These are phyloP conservation scores for Globomyces pollinis-pini DNA, from an alignment of 192 early-diverging fungal species.

Conservation along the genomic window DNA sequence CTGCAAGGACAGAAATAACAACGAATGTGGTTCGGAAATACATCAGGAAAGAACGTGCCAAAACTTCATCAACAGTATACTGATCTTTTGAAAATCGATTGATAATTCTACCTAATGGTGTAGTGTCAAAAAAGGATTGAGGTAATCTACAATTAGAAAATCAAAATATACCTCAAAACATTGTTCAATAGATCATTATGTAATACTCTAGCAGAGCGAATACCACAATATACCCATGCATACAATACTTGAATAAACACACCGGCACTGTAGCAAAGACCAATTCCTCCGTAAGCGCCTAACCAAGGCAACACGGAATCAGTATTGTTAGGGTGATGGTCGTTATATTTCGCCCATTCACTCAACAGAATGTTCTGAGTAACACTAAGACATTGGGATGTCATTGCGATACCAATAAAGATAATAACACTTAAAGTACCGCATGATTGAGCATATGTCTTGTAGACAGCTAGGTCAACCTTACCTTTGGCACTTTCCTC, in stretches of 20 bases:
- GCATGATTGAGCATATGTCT: conserved; percentile 72
- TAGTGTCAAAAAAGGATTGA: conserved; percentile 73
- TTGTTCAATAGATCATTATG: conserved; percentile 73
- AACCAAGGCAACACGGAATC: conserved; percentile 33
- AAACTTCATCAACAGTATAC: conserved; percentile 65
- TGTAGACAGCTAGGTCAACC: conserved; percentile 75
- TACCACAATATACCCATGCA: conserved; percentile 72
- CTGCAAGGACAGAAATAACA: conserved; percentile 37
- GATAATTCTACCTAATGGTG: conserved; percentile 76
- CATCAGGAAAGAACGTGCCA: conserved; percentile 42
- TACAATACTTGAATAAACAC: conserved; percentile 62
- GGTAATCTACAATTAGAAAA: no score
- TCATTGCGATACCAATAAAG: conserved; percentile 47
- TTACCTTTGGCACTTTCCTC: conserved; percentile 80
- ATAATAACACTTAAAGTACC: conserved; percentile 45
- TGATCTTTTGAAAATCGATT: conserved; percentile 88
- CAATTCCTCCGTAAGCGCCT: conserved; percentile 72
- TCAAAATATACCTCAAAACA: no score
- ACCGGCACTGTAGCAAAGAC: conserved; percentile 58
- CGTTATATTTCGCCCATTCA: conserved; percentile 43
- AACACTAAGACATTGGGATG: conserved; percentile 34
- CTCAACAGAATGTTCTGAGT: conserved; percentile 43
- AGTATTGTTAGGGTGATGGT: conserved; percentile 6
- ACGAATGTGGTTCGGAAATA: conserved; percentile 43
- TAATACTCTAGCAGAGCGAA: conserved; percentile 64